phyloP scores from a whole-genome alignment of 1,284 basidiomycete genomes.

The Sporisorium reilianum region DNA sequence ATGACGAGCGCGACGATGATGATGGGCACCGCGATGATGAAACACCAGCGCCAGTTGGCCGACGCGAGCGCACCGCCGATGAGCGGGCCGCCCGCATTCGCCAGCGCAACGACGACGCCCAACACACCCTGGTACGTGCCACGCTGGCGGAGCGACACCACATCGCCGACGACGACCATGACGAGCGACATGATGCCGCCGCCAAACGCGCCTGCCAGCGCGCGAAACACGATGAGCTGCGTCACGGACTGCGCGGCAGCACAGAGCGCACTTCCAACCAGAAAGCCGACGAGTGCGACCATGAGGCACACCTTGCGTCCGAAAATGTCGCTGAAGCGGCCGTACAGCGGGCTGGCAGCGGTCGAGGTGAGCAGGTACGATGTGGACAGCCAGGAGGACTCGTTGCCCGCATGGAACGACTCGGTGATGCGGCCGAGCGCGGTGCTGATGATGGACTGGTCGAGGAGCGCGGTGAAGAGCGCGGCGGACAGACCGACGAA shows the following conservation, averaged over 20 bases:
- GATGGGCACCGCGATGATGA: slow-evolving; percentile 50
- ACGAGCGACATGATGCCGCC: slow-evolving; percentile 78
- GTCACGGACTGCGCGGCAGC: slow-evolving; percentile 71
- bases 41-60: slow-evolving; percentile 44
- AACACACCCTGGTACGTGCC: slow-evolving; percentile 59
- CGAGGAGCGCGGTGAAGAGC: slow-evolving; percentile 65
- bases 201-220: slow-evolving; percentile 77
- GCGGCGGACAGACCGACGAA: slow-evolving; percentile 75
- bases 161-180: slow-evolving; percentile 70
- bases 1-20: slow-evolving; percentile 27
- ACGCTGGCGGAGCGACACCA: slow-evolving; percentile 54
- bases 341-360: slow-evolving; percentile 67
- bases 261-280: slow-evolving; percentile 69
- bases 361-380: slow-evolving; percentile 70
- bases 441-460: slow-evolving; percentile 69
- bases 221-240: slow-evolving; percentile 80
- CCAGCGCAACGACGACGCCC: slow-evolving; percentile 51
- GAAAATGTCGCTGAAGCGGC: slow-evolving; percentile 75
- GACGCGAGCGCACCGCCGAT: slow-evolving; percentile 55
- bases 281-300: slow-evolving; percentile 76
- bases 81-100: slow-evolving; percentile 54
- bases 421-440: slow-evolving; percentile 66
- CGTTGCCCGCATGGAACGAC: slow-evolving; percentile 54
- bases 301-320: slow-evolving; percentile 78
- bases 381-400: slow-evolving; percentile 71